A percentile compares a stretch with the other conserved stretches of the same genome.
phyloP scores from a whole-genome alignment of 2,329 filamentous ascomycete species.

The Monosporascus sp. region DNA sequence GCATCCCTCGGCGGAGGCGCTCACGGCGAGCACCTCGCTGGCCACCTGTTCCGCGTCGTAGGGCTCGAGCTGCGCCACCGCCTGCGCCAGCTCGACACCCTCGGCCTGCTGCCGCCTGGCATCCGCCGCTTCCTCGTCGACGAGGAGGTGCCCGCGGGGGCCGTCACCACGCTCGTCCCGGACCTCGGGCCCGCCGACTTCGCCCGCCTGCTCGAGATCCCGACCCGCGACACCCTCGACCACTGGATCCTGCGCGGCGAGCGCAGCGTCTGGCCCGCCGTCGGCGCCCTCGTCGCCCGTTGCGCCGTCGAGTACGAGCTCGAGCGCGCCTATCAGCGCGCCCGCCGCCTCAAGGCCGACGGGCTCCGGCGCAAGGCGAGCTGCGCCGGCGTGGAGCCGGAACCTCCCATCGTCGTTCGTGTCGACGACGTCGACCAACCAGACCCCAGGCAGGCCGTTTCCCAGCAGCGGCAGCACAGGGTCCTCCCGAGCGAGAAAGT shows the following conservation, averaged over 20 bases:
- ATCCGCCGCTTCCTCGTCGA: slow-evolving; percentile 76
- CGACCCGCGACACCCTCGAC: slow-evolving; percentile 68
- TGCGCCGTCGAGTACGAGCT: slow-evolving; percentile 85
- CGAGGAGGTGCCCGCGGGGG: slow-evolving; percentile 67
- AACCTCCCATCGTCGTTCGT: no score
- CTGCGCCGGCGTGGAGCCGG: slow-evolving; percentile 5
- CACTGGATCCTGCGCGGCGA: slow-evolving; percentile 87
- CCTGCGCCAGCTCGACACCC: slow-evolving; percentile 71
- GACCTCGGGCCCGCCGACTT: slow-evolving; percentile 72
- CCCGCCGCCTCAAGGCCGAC: slow-evolving; percentile 57
- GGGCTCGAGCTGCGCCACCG: slow-evolving; percentile 76
- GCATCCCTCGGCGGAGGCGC: slow-evolving; percentile 53
- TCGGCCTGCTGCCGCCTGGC: slow-evolving; percentile 65
- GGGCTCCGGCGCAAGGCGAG: slow-evolving; percentile 43
- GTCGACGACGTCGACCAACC: no score
- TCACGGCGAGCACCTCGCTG: slow-evolving; percentile 44
- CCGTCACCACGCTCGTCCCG: slow-evolving; percentile 76
- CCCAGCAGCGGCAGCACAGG: neutral
- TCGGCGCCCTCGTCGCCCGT: slow-evolving; percentile 74
- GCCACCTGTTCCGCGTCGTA: slow-evolving; percentile 61
- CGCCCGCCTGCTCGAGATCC: slow-evolving; percentile 73
- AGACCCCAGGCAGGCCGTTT: no score
- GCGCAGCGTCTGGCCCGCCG: slow-evolving; percentile 83
- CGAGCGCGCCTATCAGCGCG: slow-evolving; percentile 77
- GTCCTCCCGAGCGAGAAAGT: neutral